Evolutionary conservation across 306 rosid genomes (phyloP), one percentile per base, ranked within the genome.

Genomic region (Citrullus colocynthis): DNA sequence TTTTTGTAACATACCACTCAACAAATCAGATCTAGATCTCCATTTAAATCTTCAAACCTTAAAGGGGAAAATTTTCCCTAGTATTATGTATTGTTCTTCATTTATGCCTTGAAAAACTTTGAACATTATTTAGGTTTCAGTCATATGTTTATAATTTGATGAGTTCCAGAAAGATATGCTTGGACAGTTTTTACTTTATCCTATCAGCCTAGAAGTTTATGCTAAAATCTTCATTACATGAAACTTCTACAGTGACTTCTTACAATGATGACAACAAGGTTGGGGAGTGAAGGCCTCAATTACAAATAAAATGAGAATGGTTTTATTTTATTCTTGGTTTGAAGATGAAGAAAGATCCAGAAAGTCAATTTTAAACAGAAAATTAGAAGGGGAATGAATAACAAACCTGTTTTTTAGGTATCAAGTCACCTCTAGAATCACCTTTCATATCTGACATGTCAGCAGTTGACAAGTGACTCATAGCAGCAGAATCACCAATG

Each of bases 321-420:
- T 14, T 71, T 13, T 48, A 71, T 72, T 41, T 49, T 30, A 24
- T 72, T 30, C 48, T 51, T 45, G 24, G 59, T 59, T 62, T 14
- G 48, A 48, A 30, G 49, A 48, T 9, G 18, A 49, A n/a, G 45
- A 37, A 36, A 15, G 16, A 54, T 60, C 6, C 76, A 59, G 44
- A 69, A 52, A 69, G 37, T 56, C 20, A 60, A 18, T 15, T 18
- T 21, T 14, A 49, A 52, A 18, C 21, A 37, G 7, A 69, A 59
- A n/a, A 32, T 48, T 11, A 12, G 2, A 24, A 79, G 28, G 28
- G 28, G 54, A 28, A 49, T 13, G 28, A 66, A 24, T 54, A 18
- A 42, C 77, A 21, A 82, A 92, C 97, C 96, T 88, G 91, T 74
- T 86, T 85, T 64, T 80, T 76, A 44, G 83, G 83, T 41, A 24